These are phyloP conservation scores for Phoma sp. DNA, from an alignment of 2,329 filamentous ascomycete species.

Conservation along the genomic window DNA sequence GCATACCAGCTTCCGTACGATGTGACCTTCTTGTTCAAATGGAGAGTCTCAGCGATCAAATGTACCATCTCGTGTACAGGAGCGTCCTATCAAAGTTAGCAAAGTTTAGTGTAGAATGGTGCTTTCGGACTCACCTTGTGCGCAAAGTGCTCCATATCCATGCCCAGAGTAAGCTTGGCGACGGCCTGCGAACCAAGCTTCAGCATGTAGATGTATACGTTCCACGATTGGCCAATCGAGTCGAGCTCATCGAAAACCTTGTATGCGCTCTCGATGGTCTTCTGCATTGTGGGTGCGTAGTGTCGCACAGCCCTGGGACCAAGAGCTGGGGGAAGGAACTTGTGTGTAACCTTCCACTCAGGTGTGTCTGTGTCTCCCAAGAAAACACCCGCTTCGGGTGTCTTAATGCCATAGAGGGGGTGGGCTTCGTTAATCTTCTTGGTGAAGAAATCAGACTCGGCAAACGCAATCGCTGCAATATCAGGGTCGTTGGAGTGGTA, in stretches of 20 bases:
- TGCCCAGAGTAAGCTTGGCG: slow-evolving; percentile 52
- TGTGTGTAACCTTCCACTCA: slow-evolving; percentile 61
- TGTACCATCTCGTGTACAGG: slow-evolving; percentile 59
- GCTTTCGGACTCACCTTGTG: slow-evolving; percentile 2
- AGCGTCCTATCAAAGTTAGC: slow-evolving; percentile 44
- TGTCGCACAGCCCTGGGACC: slow-evolving; percentile 66
- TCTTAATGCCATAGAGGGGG: slow-evolving; percentile 42
- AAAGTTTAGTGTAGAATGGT: too few relatives aligned
- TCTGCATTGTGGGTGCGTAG: slow-evolving; percentile 65
- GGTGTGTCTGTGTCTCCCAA: slow-evolving; percentile 57
- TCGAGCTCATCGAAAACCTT: slow-evolving; percentile 58
- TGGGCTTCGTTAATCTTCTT: slow-evolving; percentile 47
- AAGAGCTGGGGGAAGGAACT: slow-evolving; percentile 66
- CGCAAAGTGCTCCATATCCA: slow-evolving; percentile 55
- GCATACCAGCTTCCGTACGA: slow-evolving; percentile 63
- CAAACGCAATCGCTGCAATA: slow-evolving; percentile 40
- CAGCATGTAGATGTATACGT: slow-evolving; percentile 59
- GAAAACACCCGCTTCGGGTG: slow-evolving; percentile 39
- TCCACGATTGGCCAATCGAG: slow-evolving; percentile 51
- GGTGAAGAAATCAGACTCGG: slow-evolving; percentile 49
- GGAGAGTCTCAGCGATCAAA: slow-evolving; percentile 57
- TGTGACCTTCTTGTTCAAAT: slow-evolving; percentile 65
- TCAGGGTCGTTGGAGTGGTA: slow-evolving; percentile 48
- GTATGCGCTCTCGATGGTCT: slow-evolving; percentile 59
- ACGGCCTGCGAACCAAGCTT: slow-evolving; percentile 55